phyloP scores from a whole-genome alignment of 1,284 basidiomycete genomes.

The Phellinidium pouzarii region DNA sequence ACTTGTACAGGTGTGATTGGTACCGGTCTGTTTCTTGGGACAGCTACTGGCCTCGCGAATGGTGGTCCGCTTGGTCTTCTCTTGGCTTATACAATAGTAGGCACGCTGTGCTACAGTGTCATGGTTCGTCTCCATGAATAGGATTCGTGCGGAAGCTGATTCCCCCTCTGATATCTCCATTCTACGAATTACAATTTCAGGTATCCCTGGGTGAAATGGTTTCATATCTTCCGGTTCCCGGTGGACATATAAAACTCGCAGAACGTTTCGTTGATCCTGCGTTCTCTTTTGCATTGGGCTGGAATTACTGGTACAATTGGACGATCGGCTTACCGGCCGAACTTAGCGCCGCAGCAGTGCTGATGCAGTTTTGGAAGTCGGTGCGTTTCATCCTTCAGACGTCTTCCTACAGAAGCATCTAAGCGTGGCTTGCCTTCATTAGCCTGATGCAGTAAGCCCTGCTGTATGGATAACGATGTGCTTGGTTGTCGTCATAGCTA shows the following conservation, averaged over 20 bases:
- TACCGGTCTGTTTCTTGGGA: slow-evolving; percentile 63
- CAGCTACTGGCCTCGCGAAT: slow-evolving; percentile 43
- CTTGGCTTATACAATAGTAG: slow-evolving; percentile 56
- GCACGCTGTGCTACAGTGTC: slow-evolving; percentile 55
- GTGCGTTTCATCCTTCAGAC: slow-evolving; percentile 1
- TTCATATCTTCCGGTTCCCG: slow-evolving; percentile 60
- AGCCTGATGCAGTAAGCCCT: slow-evolving; percentile 41
- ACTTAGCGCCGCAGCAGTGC: slow-evolving; percentile 66
- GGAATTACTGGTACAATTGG: slow-evolving; percentile 82
- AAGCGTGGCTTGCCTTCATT: slow-evolving; percentile 26
- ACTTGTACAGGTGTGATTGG: slow-evolving; percentile 60
- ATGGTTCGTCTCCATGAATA: slow-evolving; percentile 33
- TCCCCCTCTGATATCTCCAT: too few species aligned
- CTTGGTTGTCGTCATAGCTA: slow-evolving; percentile 61
- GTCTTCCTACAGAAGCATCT: background rate
- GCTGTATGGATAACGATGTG: slow-evolving; percentile 74
- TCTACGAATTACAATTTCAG: slow-evolving; percentile 24
- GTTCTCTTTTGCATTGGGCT: slow-evolving; percentile 77
- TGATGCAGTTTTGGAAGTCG: slow-evolving; percentile 66
- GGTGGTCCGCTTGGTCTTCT: slow-evolving; percentile 59
- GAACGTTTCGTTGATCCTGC: slow-evolving; percentile 77
- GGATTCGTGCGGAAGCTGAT: background rate
- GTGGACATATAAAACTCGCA: slow-evolving; percentile 75
- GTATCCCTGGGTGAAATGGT: slow-evolving; percentile 56
- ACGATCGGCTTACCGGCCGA: slow-evolving; percentile 69